A percentile compares a stretch with the other conserved stretches of the same genome.
phyloP scores from a whole-genome alignment of 352 stramenopile species.

The Phytophthora crassamura region DNA sequence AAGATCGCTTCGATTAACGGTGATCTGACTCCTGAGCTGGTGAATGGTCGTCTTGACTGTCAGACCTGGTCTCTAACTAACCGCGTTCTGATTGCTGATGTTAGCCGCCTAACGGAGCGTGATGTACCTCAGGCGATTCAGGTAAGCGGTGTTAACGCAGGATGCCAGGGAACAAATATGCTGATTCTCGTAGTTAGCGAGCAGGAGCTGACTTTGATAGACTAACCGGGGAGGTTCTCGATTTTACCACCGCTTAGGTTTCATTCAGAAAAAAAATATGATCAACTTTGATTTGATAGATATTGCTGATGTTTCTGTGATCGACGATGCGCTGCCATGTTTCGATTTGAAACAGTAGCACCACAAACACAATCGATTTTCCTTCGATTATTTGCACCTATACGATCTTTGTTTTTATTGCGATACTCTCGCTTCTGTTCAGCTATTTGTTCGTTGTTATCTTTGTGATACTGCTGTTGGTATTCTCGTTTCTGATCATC shows the following conservation, averaged over 20 bases:
- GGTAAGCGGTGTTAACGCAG: too few species aligned
- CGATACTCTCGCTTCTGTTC: neutral
- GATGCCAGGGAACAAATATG: too few species aligned
- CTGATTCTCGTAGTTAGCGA: too few species aligned
- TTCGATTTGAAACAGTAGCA: constrained; percentile 8
- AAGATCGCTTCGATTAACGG: constrained; percentile 28
- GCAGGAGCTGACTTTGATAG: neutral
- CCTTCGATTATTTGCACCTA: neutral
- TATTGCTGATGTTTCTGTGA: constrained; percentile 8
- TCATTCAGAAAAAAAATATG: constrained; percentile 8
- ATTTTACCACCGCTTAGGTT: neutral
- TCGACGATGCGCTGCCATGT: neutral
- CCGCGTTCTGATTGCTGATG: too few species aligned
- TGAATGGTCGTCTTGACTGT: constrained; percentile 21
- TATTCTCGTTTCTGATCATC: constrained; percentile 2
- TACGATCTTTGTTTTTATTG: constrained; percentile 11
- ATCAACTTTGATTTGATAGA: constrained; percentile 13
- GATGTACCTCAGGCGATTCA: too few species aligned
- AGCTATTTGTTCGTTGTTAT: constrained; percentile 9
- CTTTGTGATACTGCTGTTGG: constrained; percentile 8
- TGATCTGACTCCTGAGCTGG: constrained; percentile 3
- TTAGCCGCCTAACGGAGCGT: too few species aligned
- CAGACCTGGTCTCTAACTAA: neutral
- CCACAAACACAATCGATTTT: constrained; percentile 15
- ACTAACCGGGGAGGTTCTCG: neutral